Evolutionary conservation across 2,329 filamentous ascomycete species (phyloP), one percentile per base, ranked within the genome.

Genomic region (Teratosphaeria nubilosa): DNA sequence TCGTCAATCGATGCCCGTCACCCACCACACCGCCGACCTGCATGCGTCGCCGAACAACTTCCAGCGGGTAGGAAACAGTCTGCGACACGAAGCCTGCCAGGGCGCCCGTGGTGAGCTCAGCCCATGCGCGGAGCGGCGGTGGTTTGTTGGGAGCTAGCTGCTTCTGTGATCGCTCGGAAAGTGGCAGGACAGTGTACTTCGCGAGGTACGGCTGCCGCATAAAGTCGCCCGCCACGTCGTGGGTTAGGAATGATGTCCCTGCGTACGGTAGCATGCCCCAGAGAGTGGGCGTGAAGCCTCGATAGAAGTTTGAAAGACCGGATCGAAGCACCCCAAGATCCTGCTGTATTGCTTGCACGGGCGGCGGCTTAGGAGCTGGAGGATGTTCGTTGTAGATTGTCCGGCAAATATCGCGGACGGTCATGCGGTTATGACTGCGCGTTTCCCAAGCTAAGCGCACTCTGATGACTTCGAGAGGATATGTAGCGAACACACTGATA

Each of bases 241-340:
- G 94, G 0, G 90, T 95, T 48, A 99, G 81, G 75, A 99, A 99
- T 1, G 91, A 96, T 69, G 95, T 86, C 66, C 94, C 94, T 1
- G 94, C 94, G 69, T 99, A 99, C 0, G 94, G 94, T 0, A 99
- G 78, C 92, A 99, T 99, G 66, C 94, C 94, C 60, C 95, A 79
- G 5, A 99, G 74, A 0, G 94, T 97, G 0, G 92, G 89, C 0
- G 85, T 84, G 73, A 99, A 99, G 54, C 94, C 94, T 54, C 94
- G 85, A 75, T 96, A 99, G 73, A 99, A 99, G 73, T 99, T 99
- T 58, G 84, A 75, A 0, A 97, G 72, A 3, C 92, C 92, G 11
- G 80, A 81, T 27, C 78, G 79, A 0, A 88, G 63, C 20, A 69
- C 6, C 25, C 53, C 51, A 22, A 56, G 27, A 3, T 31, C 48